Evolutionary conservation across 2,329 filamentous ascomycete genomes (phyloP), one percentile per base, ranked within the genome.

Genomic region (Tolypocladium amazonense): DNA sequence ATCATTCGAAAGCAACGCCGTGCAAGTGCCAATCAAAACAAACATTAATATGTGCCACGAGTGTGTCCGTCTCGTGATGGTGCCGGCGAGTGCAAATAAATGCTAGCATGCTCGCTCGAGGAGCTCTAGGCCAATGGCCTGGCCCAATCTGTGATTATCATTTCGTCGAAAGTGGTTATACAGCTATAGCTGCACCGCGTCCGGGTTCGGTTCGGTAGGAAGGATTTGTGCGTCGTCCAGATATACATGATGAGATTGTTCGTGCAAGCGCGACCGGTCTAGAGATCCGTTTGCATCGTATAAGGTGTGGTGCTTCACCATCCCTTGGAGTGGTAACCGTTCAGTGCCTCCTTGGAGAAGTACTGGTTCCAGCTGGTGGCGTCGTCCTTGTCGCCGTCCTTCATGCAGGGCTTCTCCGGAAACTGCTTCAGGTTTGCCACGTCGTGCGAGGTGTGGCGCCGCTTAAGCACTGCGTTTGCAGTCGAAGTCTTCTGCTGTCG

Each of bases 401-500:
- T 79, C 74, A 83, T 83, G 73, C 79, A 83, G 3, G 79, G 75
- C 69, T 81, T 82, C 65, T 89, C 87, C 6, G 90, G 89, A 68
- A 88, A 90, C 72, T 94, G 86, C 75, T 88, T 89, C 52, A 97
- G 81, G 73, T 95, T 95, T 62, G 90, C 89, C 63, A 97, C 86
- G 70, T 97, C 92, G 65, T 93, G 89, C 2, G 93, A 90, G 9
- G 92, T 96, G 72, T 97, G 92, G 61, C 91, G 83, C 63, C 93
- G 86, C 79, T 96, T 95, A 60, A 96, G 81, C 59, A 93, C 90
- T 1, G 92, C 91, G 64, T 93, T 92, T 68, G 88, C 90, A 9
- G 91, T 93, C 39, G 89, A 88, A 61, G 90, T 91, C 81, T 94
- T 96, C 71, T 97, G 93, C 70, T 96, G 91, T 58, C 94, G 88